Evolutionary conservation across 2,329 filamentous ascomycete species (phyloP), one percentile per base, ranked within the genome.

Genomic region (Zasmidium angulare): DNA sequence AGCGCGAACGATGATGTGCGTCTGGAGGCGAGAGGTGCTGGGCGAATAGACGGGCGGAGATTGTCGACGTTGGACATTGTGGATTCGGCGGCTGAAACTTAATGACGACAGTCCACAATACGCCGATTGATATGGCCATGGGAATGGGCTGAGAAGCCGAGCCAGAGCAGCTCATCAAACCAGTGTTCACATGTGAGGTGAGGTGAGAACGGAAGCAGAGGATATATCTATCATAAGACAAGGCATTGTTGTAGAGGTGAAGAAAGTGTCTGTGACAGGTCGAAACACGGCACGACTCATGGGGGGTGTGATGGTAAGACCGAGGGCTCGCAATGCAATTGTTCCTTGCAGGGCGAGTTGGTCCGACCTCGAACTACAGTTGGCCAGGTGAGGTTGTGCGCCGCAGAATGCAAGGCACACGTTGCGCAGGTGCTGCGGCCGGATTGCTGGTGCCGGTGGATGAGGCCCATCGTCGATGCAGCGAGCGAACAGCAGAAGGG

Each of bases 351-450:
- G 36, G 23, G 29, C 53, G 47, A 48, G 23, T 17, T 31, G 53
- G 43, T 55, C 46, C 46, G 22, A 23, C 36, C 48, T 57, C 48
- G 55, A 52, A 57, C 55, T 57, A 57, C 55, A 57, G 55, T 57
- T 57, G 55, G 49, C 55, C 55, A 26, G 55, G 55, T 57, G 55
- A 57, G 55, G 31, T 12, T 20, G 54, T 29, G 36, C 36, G 48
- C 48, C 55, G 36, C 36, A 47, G 48, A 52, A 57, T 57, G 49
- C 31, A 48, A 20, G 22, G 23, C 29, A 22, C 48, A 51, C 36
- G 46, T 36, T 50, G 29, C 23, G 36, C 36, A 43, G 36, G 21
- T 11, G 36, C 29, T 11, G 19, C 26, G 26, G 26, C 55, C 36
- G 55, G 55, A 57, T 56, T 40, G 21, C 40, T 43, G 49, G 55